A percentile compares a stretch with the other conserved stretches of the same genome.
These are phyloP conservation scores for Pseudocercospora fijiensis DNA, from an alignment of 2,329 filamentous ascomycete species.

Conservation along the genomic window DNA sequence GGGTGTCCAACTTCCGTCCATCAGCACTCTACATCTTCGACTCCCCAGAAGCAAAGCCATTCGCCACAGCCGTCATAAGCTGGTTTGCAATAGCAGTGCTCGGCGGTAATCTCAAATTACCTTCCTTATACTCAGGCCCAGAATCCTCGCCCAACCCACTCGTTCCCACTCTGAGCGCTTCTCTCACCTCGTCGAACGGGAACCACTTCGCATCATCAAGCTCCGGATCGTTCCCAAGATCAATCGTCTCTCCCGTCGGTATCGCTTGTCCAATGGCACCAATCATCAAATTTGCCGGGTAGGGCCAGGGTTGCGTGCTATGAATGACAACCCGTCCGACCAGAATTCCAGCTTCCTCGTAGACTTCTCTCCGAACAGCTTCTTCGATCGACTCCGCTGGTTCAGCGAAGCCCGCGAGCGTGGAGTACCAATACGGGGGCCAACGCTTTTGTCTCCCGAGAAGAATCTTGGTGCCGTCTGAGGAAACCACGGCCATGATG, in stretches of 20 bases:
- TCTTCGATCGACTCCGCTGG: conserved; percentile 54
- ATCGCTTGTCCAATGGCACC: conserved; percentile 80
- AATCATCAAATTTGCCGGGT: conserved; percentile 55
- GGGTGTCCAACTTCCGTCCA: not conserved
- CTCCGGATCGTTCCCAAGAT: conserved; percentile 85
- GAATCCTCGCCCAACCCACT: conserved; percentile 65
- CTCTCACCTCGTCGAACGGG: conserved; percentile 71
- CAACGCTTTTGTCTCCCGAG: conserved; percentile 83
- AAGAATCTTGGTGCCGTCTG: conserved; percentile 73
- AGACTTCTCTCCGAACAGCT: conserved; percentile 52
- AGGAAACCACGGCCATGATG: conserved; percentile 87
- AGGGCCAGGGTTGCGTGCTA: conserved; percentile 55
- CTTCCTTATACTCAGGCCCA: conserved; percentile 69
- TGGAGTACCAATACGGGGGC: conserved; percentile 83
- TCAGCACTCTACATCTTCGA: conserved; percentile 43
- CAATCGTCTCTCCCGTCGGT: conserved; percentile 72
- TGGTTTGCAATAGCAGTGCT: conserved; percentile 90
- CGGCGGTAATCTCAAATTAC: conserved; percentile 76
- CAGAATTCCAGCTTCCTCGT: conserved; percentile 51
- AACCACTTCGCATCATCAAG: conserved; percentile 90
- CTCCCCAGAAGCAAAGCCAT: conserved; percentile 64
- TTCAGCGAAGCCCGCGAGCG: conserved; percentile 62
- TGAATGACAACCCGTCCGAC: conserved; percentile 53
- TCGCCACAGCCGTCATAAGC: conserved; percentile 74
- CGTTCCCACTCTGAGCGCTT: conserved; percentile 67